Conservation (phyloP, 257 asterid species). For the Nyctanthes arbortristis region DNA sequence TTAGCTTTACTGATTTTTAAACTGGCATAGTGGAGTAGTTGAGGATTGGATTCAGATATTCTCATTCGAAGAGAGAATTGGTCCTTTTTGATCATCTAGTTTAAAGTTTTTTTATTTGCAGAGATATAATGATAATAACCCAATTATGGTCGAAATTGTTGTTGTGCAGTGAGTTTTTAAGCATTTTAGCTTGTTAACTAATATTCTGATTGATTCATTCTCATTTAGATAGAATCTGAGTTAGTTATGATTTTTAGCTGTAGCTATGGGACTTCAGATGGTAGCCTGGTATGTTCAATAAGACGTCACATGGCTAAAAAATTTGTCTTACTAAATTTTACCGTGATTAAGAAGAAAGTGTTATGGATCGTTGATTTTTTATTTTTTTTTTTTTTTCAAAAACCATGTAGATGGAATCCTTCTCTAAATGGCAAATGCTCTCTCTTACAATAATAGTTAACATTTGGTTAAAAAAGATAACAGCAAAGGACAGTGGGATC, state of each 20-base stretch:
- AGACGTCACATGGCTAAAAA: background rate
- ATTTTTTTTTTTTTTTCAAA: no score
- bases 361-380: no score
- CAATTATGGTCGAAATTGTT: background rate
- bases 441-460: no score
- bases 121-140: no score
- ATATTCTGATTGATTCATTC: background rate
- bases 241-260: background rate
- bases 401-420: background rate
- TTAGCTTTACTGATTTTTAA: background rate
- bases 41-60: slow-evolving; percentile 3
- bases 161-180: background rate
- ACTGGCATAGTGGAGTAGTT: background rate
- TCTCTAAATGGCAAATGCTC: background rate
- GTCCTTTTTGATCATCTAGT: background rate
- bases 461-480: background rate
- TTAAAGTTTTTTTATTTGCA: background rate
- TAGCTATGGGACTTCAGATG: background rate
- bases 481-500: background rate
- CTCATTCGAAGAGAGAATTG: no score
- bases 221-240: background rate
- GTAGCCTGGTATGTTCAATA: background rate
- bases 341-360: no score
- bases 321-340: background rate
- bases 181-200: background rate